Percentiles rank a stretch among this genome's conserved stretches.
phyloP scores from a whole-genome alignment of 1,284 basidiomycete species.

The Somion occarium region DNA sequence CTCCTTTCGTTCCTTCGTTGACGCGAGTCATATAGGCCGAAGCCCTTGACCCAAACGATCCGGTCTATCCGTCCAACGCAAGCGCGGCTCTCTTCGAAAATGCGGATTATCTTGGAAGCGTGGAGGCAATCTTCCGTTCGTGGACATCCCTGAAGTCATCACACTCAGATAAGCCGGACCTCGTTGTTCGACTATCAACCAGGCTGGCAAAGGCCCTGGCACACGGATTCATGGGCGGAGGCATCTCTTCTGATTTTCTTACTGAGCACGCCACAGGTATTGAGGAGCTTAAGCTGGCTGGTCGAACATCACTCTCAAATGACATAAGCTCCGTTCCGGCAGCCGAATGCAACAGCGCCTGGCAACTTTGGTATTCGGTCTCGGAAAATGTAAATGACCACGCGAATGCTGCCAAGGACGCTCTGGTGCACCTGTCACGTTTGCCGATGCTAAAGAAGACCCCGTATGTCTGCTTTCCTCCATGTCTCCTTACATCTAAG shows the following conservation, averaged over 20 bases:
- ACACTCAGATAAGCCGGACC: background rate
- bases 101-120: constrained; percentile 23
- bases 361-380: too few species aligned
- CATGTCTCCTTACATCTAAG: too few species aligned
- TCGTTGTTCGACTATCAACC: constrained; percentile 8
- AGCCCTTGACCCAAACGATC: constrained; percentile 9
- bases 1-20: background rate
- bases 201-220: constrained; percentile 15
- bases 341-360: too few species aligned
- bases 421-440: too few species aligned
- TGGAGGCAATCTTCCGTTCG: constrained; percentile 24
- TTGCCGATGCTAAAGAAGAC: too few species aligned
- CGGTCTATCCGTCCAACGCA: constrained; percentile 29
- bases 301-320: too few species aligned
- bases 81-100: constrained; percentile 31
- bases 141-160: constrained; percentile 9
- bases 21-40: constrained; percentile 12
- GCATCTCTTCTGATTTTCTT: background rate
- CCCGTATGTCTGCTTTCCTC: too few species aligned
- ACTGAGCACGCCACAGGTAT: too few species aligned
- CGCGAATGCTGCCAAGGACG: too few species aligned
- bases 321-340: too few species aligned
- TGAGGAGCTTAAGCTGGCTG: too few species aligned
- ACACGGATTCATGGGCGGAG: constrained; percentile 1
- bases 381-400: too few species aligned